phyloP scores from a whole-genome alignment of 1,139 yeast species.

The Zygoascus meyerae region DNA sequence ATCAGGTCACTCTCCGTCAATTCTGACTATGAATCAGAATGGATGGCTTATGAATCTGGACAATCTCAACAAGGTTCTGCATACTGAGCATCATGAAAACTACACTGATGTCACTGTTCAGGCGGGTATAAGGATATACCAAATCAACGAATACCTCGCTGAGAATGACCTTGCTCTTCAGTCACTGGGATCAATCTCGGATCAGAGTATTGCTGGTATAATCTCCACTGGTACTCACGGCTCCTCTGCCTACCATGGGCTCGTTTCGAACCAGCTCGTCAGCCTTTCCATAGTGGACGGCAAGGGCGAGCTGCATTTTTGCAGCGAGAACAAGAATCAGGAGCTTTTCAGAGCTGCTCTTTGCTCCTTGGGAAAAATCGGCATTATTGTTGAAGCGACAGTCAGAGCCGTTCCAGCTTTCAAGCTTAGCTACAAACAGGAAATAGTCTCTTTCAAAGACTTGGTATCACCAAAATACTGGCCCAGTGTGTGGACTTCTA shows the following conservation, averaged over 20 bases:
- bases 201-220: conserved; percentile 89
- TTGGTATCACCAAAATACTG: conserved; percentile 57
- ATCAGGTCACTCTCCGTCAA: conserved; percentile 93
- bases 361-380: conserved; percentile 84
- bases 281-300: conserved; percentile 62
- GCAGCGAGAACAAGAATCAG: conserved; percentile 63
- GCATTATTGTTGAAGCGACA: conserved; percentile 85
- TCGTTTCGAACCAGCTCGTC: conserved; percentile 83
- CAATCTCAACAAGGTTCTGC: conserved; percentile 49
- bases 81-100: conserved; percentile 44
- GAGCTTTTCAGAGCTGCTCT: conserved; percentile 80
- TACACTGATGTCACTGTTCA: conserved; percentile 89
- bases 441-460: conserved; percentile 70
- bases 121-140: conserved; percentile 82
- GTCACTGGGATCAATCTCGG: conserved; percentile 89
- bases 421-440: conserved; percentile 75
- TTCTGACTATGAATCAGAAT: conserved; percentile 67
- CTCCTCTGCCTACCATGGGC: conserved; percentile 85
- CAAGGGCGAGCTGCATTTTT: conserved; percentile 58
- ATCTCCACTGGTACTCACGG: conserved; percentile 98
- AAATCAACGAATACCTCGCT: conserved; percentile 64
- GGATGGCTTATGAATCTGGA: conserved; percentile 91
- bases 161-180: conserved; percentile 71
- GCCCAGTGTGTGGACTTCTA: conserved; percentile 66
- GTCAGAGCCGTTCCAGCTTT: conserved; percentile 78